Percentiles rank a stretch among this genome's conserved stretches.
Evolutionary conservation across 140 eudicot genomes (phyloP).

Genomic region (Bidens hawaiensis): DNA sequence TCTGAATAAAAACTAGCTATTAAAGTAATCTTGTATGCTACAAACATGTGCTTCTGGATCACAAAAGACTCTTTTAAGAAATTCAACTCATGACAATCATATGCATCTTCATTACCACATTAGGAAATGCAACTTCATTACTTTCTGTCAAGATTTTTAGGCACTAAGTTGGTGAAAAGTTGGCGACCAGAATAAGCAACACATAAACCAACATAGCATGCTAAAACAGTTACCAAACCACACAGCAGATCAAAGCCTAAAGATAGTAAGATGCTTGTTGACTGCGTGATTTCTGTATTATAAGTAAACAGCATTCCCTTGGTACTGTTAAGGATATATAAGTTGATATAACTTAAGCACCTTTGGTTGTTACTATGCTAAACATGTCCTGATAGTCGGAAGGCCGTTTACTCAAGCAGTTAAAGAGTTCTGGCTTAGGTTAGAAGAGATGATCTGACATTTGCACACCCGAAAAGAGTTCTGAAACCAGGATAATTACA

Average conservation of each 20-base stretch:
- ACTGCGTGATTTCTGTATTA: neutral
- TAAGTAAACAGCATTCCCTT: neutral
- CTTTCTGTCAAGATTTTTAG: neutral
- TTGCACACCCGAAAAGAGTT: too few species aligned
- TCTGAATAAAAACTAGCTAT: neutral
- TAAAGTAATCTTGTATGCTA: neutral
- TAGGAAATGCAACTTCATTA: neutral
- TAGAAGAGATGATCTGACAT: too few species aligned
- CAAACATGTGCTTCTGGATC: neutral
- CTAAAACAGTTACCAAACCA: neutral
- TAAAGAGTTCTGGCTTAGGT: too few species aligned
- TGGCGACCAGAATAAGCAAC: neutral
- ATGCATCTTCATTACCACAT: neutral
- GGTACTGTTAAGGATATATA: neutral
- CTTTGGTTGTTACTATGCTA: too few species aligned
- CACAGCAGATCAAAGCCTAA: neutral
- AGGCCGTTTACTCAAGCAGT: too few species aligned
- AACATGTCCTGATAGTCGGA: too few species aligned
- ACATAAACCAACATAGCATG: constrained; percentile 19
- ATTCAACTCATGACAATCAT: neutral
- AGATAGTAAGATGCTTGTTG: neutral
- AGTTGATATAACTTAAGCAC: too few species aligned
- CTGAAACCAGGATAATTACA: too few species aligned
- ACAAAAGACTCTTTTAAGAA: neutral
- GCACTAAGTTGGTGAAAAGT: neutral